Base-by-base conservation (phyloP, 1,284 basidiomycete species). In the Stygiomarasmius scandens region DNA sequence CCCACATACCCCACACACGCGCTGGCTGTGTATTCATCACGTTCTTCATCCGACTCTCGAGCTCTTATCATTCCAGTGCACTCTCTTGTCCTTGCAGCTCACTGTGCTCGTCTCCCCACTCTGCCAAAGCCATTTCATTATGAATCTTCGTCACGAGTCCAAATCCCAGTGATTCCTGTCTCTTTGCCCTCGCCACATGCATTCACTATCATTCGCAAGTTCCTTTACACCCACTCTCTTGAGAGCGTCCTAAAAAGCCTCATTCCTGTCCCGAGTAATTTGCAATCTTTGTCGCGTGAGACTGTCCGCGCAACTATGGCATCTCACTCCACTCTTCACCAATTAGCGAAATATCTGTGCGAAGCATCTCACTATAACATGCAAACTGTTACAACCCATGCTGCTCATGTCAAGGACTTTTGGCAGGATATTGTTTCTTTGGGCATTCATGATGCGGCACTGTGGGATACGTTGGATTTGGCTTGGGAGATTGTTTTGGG, bases 351-450 rank as follows among this genome's bases (percentile, higher is more conserved):
- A 2, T 81, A 82, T 66, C 76, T 84, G 24, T 77, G 76, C 61
- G 72, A 77, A 16, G 74, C 77, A 1, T 71, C 77, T 8, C 63
- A 69, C 2, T 68, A 71, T 38, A 77, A 75, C 58, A 72, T 83
- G 60, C 74, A 76, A 50, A 77, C 74, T 0, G 74, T 89, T 14
- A 80, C 80, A 43, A 74, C 75, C n/a, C 78, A 83, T 59, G 81
- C 84, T 2, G 78, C 82, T n/a, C 81, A 83, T 63, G 78, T 89
- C 34, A 89, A 87, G 65, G 87, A 86, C 53, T 75, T 91, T 16
- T 92, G 90, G 90, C 79, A 84, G 60, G 87, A 90, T 65, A 79
- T 85, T 62, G 83, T 83, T 49, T 80, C 85, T 2, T 81, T 92
- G 38, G 88, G 89, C n/a, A 65, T 92, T 4, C 76, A 79, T 58